These are phyloP conservation scores for Ensete ventricosum DNA, from an alignment of 176 grass and related monocot genomes.

Conservation along the genomic window DNA sequence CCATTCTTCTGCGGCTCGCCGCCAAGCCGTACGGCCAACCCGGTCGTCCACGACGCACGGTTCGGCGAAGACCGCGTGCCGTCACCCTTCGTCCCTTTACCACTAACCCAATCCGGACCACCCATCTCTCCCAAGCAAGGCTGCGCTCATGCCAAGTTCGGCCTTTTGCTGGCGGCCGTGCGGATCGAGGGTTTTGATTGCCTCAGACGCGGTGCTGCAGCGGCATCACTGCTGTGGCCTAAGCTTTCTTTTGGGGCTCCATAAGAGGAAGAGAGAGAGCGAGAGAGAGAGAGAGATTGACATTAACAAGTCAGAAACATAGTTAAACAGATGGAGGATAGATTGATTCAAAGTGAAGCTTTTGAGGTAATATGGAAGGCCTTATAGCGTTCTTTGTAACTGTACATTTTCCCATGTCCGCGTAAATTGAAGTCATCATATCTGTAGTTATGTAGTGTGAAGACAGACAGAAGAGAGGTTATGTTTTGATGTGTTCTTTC, in stretches of 20 bases:
- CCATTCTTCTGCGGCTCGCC: constrained; percentile 87
- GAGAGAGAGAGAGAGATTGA: neutral
- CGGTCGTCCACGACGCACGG: constrained; percentile 72
- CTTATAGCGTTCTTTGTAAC: too few relatives aligned
- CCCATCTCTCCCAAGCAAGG: constrained; percentile 37
- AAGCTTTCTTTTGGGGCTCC: neutral
- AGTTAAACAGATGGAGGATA: too few relatives aligned
- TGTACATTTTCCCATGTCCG: too few relatives aligned
- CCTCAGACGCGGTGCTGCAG: constrained; percentile 55
- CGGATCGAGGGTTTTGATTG: constrained; percentile 98
- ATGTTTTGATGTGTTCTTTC: too few relatives aligned
- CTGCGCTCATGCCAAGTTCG: constrained; percentile 33
- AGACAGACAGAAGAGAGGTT: too few relatives aligned
- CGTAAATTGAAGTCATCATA: too few relatives aligned
- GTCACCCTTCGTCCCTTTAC: neutral
- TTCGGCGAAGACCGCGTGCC: constrained; percentile 55
- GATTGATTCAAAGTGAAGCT: too few relatives aligned
- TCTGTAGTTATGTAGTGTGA: too few relatives aligned
- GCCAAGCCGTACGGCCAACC: constrained; percentile 62
- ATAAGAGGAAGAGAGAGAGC: neutral
- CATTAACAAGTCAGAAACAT: neutral
- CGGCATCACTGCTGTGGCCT: constrained; percentile 80
- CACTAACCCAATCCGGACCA: constrained; percentile 5
- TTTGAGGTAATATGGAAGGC: too few relatives aligned
- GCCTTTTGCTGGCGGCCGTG: constrained; percentile 56